Percentiles rank a stretch among this genome's conserved stretches.
These are phyloP conservation scores for Annulohypoxylon truncatum DNA, from an alignment of 2,329 filamentous ascomycete species.

Conservation along the genomic window DNA sequence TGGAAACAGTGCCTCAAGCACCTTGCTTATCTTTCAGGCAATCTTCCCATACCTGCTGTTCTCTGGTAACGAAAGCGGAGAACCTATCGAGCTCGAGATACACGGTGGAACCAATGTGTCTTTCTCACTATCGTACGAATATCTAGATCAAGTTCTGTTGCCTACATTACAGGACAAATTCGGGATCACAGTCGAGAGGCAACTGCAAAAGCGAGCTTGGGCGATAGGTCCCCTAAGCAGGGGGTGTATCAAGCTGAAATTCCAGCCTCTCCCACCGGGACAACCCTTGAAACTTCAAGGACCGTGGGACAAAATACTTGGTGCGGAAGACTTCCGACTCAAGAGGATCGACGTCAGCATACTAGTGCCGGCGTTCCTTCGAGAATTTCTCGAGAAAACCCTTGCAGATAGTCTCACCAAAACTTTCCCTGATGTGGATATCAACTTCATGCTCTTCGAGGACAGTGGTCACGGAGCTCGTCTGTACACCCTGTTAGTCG, in stretches of 20 bases:
- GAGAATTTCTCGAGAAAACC: slow-evolving; percentile 54
- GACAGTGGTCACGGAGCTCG: slow-evolving; percentile 63
- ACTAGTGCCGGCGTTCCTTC: slow-evolving; percentile 60
- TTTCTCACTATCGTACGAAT: slow-evolving; percentile 70
- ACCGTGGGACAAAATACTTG: slow-evolving; percentile 37
- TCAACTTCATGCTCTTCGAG: slow-evolving; percentile 60
- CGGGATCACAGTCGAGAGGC: slow-evolving; percentile 59
- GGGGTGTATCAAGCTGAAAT: slow-evolving; percentile 60
- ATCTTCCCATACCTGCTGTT: slow-evolving; percentile 70
- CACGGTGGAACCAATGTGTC: slow-evolving; percentile 70
- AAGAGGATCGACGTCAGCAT: slow-evolving; percentile 63
- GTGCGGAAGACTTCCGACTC: slow-evolving; percentile 50
- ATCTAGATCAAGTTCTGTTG: slow-evolving; percentile 70
- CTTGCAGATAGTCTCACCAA: slow-evolving; percentile 55
- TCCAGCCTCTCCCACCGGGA: slow-evolving; percentile 55
- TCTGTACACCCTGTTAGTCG: slow-evolving; percentile 69
- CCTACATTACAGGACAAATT: slow-evolving; percentile 65
- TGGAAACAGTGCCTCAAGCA: slow-evolving; percentile 63
- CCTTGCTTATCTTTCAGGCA: slow-evolving; percentile 69
- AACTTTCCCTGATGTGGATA: slow-evolving; percentile 58
- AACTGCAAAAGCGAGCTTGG: slow-evolving; percentile 64
- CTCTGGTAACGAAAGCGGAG: slow-evolving; percentile 56
- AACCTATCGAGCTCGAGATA: slow-evolving; percentile 62
- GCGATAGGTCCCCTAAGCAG: slow-evolving; percentile 55
- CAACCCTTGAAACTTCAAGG: slow-evolving; percentile 53